Evolutionary conservation across 805 yeast genomes (phyloP).

Genomic region (Cyberlindnera maritima): DNA sequence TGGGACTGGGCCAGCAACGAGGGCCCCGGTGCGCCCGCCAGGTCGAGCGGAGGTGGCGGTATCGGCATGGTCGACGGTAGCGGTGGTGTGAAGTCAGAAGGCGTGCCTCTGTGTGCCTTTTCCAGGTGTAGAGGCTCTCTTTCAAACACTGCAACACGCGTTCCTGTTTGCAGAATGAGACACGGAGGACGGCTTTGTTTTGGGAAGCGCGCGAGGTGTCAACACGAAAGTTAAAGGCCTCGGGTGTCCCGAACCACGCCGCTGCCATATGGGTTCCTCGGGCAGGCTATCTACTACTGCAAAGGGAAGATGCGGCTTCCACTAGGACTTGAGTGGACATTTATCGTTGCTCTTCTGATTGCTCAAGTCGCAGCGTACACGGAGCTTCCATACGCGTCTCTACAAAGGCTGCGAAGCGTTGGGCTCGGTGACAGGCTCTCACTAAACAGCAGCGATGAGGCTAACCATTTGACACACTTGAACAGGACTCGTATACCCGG

Average conservation of each 20-base stretch:
- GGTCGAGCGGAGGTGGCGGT: neutral
- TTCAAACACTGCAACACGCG: no score
- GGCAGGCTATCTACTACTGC: no score
- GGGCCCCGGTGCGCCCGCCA: neutral
- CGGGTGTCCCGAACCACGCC: no score
- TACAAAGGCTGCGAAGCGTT: slow-evolving; percentile 6
- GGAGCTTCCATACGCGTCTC: slow-evolving; percentile 6
- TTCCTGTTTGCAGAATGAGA: no score
- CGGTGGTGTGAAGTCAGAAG: no score
- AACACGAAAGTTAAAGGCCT: neutral
- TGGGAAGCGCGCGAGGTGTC: neutral
- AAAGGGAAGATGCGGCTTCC: neutral
- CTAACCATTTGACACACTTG: slow-evolving; percentile 30
- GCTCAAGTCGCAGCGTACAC: slow-evolving; percentile 2
- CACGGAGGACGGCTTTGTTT: no score
- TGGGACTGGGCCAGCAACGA: neutral
- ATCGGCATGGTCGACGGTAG: neutral
- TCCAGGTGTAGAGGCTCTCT: no score
- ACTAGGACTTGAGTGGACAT: neutral
- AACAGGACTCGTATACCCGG: slow-evolving; percentile 43
- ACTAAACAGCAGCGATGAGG: slow-evolving; percentile 12
- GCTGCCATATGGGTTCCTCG: no score
- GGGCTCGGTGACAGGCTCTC: slow-evolving; percentile 15
- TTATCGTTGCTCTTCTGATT: neutral
- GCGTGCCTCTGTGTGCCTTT: no score